These are phyloP conservation scores for Gaertneriomyces semiglobifer DNA, from an alignment of 192 early-diverging fungal species.

Conservation along the genomic window DNA sequence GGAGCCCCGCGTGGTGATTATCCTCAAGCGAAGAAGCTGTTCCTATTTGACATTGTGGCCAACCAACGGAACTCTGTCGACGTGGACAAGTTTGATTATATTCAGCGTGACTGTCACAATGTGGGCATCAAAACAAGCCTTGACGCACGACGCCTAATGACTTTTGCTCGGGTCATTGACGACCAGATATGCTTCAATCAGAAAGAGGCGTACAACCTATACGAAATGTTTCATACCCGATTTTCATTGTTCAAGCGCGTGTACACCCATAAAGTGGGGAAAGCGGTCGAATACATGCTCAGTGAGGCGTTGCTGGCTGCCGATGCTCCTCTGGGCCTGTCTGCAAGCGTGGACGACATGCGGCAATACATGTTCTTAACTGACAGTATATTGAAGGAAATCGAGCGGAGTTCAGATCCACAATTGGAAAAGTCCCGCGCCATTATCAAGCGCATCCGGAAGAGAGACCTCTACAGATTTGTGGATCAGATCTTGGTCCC, in stretches of 20 bases:
- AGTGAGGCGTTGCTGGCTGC: constrained; percentile 83
- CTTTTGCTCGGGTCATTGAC: constrained; percentile 78
- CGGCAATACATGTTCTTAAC: constrained; percentile 71
- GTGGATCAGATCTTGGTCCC: constrained; percentile 26
- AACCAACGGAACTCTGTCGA: constrained; percentile 93
- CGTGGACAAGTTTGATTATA: constrained; percentile 82
- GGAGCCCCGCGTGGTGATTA: constrained; percentile 34
- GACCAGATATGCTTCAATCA: constrained; percentile 85
- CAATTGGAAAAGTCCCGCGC: constrained; percentile 63
- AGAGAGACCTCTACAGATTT: constrained; percentile 79
- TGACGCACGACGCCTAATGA: constrained; percentile 68
- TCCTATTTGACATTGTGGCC: constrained; percentile 94
- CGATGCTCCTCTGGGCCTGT: constrained; percentile 61
- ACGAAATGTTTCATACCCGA: constrained; percentile 45
- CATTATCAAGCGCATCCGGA: constrained; percentile 72
- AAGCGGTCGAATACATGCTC: constrained; percentile 79
- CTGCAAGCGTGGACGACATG: constrained; percentile 56
- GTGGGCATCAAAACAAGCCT: constrained; percentile 62
- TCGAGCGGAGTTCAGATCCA: constrained; percentile 28
- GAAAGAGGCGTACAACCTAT: constrained; percentile 87
- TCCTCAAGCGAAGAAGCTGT: constrained; percentile 47
- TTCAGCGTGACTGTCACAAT: constrained; percentile 69
- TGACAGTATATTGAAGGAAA: constrained; percentile 73
- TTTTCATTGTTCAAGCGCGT: constrained; percentile 52
- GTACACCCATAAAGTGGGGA: constrained; percentile 82